phyloP scores from a whole-genome alignment of 2,329 filamentous ascomycete genomes.

The Aspergillus sclerotialis region DNA sequence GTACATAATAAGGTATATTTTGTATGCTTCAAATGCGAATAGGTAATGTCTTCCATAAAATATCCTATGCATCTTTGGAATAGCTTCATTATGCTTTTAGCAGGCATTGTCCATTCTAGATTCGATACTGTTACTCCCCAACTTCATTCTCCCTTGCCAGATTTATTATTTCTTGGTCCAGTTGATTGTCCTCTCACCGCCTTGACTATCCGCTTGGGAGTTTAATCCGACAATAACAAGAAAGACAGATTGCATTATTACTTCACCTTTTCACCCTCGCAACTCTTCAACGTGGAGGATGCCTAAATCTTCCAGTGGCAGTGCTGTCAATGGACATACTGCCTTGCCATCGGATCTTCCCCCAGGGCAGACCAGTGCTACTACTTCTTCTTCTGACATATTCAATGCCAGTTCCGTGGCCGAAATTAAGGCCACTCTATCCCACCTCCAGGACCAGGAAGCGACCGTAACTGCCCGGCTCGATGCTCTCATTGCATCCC shows the following conservation, averaged over 20 bases:
- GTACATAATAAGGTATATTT: neutral
- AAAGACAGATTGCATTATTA: constrained; percentile 3
- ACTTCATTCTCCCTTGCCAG: neutral
- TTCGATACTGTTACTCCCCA: too few relatives aligned
- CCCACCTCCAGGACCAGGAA: constrained; percentile 69
- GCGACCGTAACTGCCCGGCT: constrained; percentile 66
- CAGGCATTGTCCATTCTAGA: too few relatives aligned
- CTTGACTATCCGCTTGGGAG: neutral
- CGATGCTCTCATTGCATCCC: constrained; percentile 69
- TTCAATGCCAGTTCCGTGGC: constrained; percentile 66
- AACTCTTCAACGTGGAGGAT: too few relatives aligned
- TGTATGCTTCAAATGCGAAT: too few relatives aligned
- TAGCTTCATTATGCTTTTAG: too few relatives aligned
- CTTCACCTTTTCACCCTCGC: too few relatives aligned
- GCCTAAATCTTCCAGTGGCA: constrained; percentile 9
- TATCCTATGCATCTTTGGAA: too few relatives aligned
- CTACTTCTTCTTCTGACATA: constrained; percentile 36
- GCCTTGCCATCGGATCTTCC: constrained; percentile 4
- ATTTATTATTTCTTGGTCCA: neutral
- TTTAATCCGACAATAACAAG: neutral
- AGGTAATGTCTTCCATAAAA: too few relatives aligned
- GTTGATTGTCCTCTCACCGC: neutral
- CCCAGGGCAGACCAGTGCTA: constrained; percentile 1
- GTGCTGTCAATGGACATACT: constrained; percentile 21
- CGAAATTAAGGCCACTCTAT: constrained; percentile 72